Evolutionary conservation across 805 yeast genomes (phyloP), one percentile per base, ranked within the genome.

Genomic region (Wickerhamiella parazyma): DNA sequence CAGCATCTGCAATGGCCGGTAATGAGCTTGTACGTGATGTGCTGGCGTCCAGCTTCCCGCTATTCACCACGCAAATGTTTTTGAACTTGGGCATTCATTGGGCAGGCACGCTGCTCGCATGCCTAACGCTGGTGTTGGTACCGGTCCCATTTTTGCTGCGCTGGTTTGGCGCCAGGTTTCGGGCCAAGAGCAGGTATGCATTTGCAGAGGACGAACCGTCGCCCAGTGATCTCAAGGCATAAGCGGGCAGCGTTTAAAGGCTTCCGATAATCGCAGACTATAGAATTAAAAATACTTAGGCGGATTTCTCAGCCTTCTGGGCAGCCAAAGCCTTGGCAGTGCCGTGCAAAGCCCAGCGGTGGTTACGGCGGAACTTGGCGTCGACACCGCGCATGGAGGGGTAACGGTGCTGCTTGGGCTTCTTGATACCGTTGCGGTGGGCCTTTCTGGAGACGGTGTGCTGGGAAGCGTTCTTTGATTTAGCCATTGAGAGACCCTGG

Each of bases 381-480:
- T 91, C 97, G 70, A 89, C 96, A 78, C 94, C 94, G 75, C 84
- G 89, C 72, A 85, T 77, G 57, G 97, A 87, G 60, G 95, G 95
- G 80, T 89, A 86, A 77, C 84, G 87, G 94, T 78, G 73, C 67
- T 95, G 80, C 80, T 77, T 83, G 63, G 96, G 95, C 87, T 89
- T 91, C 83, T 89, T 89, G 77, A 91, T 89, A 76, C 98, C 98
- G 82, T 91, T 91, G 57, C 80, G 87, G 96, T 91, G 98, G 66
- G 97, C 97, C 93, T 91, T 91, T 70, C 73, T 82, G 86, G 81
- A 83, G 75, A 89, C 97, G 93, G 91, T 91, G 75, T 91, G 98
- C 74, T 86, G 87, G 73, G 98, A 91, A 72, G 91, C 97, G 76
- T 91, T 91, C 95, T 91, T 91, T 60, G 97, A 89, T 77, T 91